Percentiles rank a stretch among this genome's conserved stretches.
Conservation (phyloP, 345 rosid species). For the Physaria fendleri region DNA sequence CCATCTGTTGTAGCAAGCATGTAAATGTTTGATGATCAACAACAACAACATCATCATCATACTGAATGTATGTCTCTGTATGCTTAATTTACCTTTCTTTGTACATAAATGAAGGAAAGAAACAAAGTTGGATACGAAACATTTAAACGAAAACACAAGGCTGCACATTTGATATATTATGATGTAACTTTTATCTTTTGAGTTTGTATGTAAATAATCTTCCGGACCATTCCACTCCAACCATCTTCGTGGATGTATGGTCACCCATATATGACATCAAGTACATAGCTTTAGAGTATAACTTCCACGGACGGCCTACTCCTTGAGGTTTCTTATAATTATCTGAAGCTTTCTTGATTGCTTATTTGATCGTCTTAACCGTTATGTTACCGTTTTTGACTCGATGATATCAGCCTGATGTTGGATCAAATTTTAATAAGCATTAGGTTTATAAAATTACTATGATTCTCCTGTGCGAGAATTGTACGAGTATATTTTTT, state of each 20-base stretch:
- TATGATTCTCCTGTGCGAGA: too few species aligned
- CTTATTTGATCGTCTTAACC: too few species aligned
- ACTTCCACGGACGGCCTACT: conserved; percentile 99
- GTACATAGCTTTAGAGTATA: conserved; percentile 66
- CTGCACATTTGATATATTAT: conserved; percentile 18
- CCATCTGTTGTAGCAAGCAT: conserved; percentile 83
- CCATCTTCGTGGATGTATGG: conserved; percentile 87
- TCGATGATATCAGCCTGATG: too few species aligned
- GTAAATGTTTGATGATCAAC: conserved; percentile 29
- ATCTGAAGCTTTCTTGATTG: too few species aligned
- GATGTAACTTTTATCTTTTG: conserved; percentile 12
- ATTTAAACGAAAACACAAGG: not conserved
- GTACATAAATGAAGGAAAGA: conserved; percentile 46
- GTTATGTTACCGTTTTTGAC: too few species aligned
- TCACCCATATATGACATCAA: conserved; percentile 71
- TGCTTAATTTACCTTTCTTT: conserved; percentile 21
- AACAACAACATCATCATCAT: conserved; percentile 1
- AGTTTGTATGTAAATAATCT: too few species aligned
- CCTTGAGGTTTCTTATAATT: too few species aligned
- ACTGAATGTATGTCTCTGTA: conserved; percentile 34
- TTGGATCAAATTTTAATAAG: too few species aligned
- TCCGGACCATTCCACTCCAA: conserved; percentile 86
- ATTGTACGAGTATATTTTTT: too few species aligned
- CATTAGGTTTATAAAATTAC: too few species aligned
- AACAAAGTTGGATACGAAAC: conserved; percentile 1